Conservation (phyloP, 2,329 filamentous ascomycete species). For the Aschersonia sp. region DNA sequence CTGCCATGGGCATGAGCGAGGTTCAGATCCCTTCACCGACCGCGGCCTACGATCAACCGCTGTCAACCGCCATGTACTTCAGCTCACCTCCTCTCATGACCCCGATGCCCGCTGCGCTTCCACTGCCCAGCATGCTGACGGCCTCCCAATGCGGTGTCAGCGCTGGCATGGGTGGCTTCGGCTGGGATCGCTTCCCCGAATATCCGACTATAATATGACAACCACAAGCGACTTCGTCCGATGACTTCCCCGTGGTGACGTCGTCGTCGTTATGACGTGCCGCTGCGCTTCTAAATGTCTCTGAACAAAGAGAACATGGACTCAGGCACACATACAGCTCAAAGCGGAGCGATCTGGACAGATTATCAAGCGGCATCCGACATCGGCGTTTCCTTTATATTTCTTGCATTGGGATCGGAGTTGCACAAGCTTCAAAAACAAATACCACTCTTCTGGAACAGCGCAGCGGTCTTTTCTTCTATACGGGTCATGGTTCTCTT, state of each 20-base stretch:
- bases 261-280: constrained; percentile 15
- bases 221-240: constrained; percentile 32
- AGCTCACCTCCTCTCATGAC: constrained; percentile 61
- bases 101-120: constrained; percentile 54
- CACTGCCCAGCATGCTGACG: constrained; percentile 74
- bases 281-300: neutral
- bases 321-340: no score
- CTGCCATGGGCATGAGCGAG: constrained; percentile 60
- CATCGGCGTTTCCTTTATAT: constrained; percentile 19
- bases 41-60: constrained; percentile 59
- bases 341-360: no score
- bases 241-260: constrained; percentile 32
- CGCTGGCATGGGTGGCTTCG: constrained; percentile 56
- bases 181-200: constrained; percentile 76
- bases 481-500: constrained; percentile 9
- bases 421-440: constrained; percentile 19
- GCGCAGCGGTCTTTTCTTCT: constrained; percentile 9
- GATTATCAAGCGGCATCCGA: constrained; percentile 13
- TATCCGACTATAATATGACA: constrained; percentile 80
- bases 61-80: constrained; percentile 63
- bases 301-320: no score
- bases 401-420: constrained; percentile 28
- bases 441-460: constrained; percentile 20
- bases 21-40: constrained; percentile 65
- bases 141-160: constrained; percentile 66